Conservation (phyloP, 306 rosid genomes). For the Acacia confusa region DNA sequence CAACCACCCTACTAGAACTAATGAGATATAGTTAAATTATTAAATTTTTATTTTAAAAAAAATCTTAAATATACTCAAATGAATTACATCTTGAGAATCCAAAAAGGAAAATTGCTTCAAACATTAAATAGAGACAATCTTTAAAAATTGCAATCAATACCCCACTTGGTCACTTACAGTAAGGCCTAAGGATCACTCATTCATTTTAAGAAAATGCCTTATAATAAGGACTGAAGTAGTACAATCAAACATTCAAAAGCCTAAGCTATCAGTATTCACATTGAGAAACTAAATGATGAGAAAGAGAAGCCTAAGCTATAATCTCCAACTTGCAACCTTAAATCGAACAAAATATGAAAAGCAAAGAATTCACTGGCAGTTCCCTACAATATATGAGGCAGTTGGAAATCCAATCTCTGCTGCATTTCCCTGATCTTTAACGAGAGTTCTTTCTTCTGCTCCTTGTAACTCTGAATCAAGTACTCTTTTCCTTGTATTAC, state of each 20-base stretch:
- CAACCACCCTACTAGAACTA: too few species aligned
- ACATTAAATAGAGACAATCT: too few species aligned
- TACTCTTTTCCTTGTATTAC: conserved; percentile 89
- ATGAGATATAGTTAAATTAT: too few species aligned
- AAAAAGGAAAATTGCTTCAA: too few species aligned
- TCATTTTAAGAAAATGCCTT: too few species aligned
- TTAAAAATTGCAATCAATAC: too few species aligned
- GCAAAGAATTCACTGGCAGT: conserved; percentile 51
- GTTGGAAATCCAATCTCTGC: conserved; percentile 86
- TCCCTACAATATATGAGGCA: conserved; percentile 87
- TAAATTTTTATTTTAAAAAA: too few species aligned
- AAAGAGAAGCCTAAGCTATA: conserved; percentile 30
- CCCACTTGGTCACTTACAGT: too few species aligned
- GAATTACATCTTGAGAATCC: too few species aligned
- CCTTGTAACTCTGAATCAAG: conserved; percentile 86
- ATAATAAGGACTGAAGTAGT: neutral
- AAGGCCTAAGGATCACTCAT: too few species aligned
- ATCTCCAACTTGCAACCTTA: conserved; percentile 5
- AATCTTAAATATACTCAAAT: too few species aligned
- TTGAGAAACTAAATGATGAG: conserved; percentile 44
- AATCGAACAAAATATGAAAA: conserved; percentile 23
- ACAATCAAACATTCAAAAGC: conserved; percentile 30
- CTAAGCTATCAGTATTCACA: conserved; percentile 38
- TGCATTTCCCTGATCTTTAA: conserved; percentile 79
- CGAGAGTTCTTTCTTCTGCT: conserved; percentile 80